phyloP scores from a whole-genome alignment of 2,329 filamentous ascomycete genomes.

The Aspergillus pseudotamarii region DNA sequence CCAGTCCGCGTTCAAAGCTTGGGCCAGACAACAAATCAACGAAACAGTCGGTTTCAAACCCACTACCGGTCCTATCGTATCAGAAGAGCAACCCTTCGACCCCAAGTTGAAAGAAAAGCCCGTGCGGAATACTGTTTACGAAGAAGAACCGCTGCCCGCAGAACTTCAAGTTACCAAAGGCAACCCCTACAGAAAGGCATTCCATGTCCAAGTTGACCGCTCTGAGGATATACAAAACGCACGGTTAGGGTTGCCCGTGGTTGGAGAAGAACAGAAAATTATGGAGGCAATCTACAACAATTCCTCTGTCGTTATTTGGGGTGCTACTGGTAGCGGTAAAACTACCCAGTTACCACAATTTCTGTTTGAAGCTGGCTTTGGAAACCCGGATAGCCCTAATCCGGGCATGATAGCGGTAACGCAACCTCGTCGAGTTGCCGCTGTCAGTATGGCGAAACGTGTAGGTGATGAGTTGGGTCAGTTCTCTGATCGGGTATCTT shows the following conservation, averaged over 20 bases:
- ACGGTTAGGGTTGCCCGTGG: slow-evolving; percentile 80
- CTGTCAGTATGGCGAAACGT: slow-evolving; percentile 94
- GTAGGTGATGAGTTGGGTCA: slow-evolving; percentile 83
- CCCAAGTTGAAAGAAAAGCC: slow-evolving; percentile 29
- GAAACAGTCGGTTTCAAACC: slow-evolving; percentile 73
- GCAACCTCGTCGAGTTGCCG: slow-evolving; percentile 90
- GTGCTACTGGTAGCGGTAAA: slow-evolving; percentile 94
- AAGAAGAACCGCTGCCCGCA: slow-evolving; percentile 43
- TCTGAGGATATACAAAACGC: slow-evolving; percentile 74
- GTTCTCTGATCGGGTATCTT: slow-evolving; percentile 76
- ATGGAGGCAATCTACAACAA: slow-evolving; percentile 98
- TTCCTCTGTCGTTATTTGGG: slow-evolving; percentile 86
- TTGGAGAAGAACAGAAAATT: slow-evolving; percentile 93
- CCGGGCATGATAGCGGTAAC: slow-evolving; percentile 94
- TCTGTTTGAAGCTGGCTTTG: slow-evolving; percentile 90
- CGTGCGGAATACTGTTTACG: slow-evolving; percentile 39
- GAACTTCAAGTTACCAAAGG: slow-evolving; percentile 44
- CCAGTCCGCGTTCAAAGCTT: slow-evolving; percentile 82
- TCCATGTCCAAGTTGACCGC: slow-evolving; percentile 72
- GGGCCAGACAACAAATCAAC: slow-evolving; percentile 86
- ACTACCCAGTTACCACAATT: slow-evolving; percentile 98
- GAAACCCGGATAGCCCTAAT: slow-evolving; percentile 73
- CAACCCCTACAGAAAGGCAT: slow-evolving; percentile 67
- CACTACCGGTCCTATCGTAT: slow-evolving; percentile 37
- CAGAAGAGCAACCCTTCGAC: slow-evolving; percentile 36